Percentiles rank a stretch among this genome's conserved stretches.
These are phyloP conservation scores for Maudiozyma humilis DNA, from an alignment of 1,139 yeast species.

Conservation along the genomic window DNA sequence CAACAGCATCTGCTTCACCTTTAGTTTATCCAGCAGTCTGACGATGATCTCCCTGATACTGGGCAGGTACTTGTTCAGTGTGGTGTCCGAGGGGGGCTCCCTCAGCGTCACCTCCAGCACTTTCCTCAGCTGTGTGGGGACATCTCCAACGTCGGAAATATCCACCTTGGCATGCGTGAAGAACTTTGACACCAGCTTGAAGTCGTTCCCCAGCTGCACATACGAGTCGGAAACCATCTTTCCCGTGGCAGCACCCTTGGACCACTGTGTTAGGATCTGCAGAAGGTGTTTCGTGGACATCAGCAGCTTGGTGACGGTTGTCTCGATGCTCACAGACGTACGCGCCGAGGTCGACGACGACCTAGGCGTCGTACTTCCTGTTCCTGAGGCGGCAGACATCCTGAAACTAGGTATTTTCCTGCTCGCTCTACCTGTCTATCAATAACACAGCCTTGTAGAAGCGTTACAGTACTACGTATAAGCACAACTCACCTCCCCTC, in stretches of 20 bases:
- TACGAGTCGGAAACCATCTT: slow-evolving; percentile 84
- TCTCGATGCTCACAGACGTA: slow-evolving; percentile 49
- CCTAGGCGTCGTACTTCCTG: neutral
- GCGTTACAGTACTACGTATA: too few species aligned
- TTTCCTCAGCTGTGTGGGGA: slow-evolving; percentile 60
- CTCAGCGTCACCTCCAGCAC: slow-evolving; percentile 83
- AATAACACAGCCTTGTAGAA: too few species aligned
- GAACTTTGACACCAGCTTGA: slow-evolving; percentile 74
- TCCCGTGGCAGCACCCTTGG: slow-evolving; percentile 68
- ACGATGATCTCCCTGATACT: slow-evolving; percentile 82
- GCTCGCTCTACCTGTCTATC: neutral
- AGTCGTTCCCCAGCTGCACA: slow-evolving; percentile 89
- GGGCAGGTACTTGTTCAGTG: slow-evolving; percentile 74
- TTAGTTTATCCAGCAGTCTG: slow-evolving; percentile 67
- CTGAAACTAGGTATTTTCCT: too few species aligned
- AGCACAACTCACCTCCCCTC: too few species aligned
- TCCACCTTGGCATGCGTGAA: slow-evolving; percentile 63
- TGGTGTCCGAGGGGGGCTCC: slow-evolving; percentile 78
- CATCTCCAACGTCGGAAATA: slow-evolving; percentile 65
- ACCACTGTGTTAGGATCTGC: slow-evolving; percentile 87
- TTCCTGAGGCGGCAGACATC: slow-evolving; percentile 5
- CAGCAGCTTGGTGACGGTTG: slow-evolving; percentile 71
- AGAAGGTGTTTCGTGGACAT: slow-evolving; percentile 84
- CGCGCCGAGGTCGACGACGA: slow-evolving; percentile 27
- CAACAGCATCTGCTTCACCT: slow-evolving; percentile 60